These are phyloP conservation scores for Ustanciosporium gigantosporum DNA, from an alignment of 1,284 basidiomycete genomes.

Conservation along the genomic window DNA sequence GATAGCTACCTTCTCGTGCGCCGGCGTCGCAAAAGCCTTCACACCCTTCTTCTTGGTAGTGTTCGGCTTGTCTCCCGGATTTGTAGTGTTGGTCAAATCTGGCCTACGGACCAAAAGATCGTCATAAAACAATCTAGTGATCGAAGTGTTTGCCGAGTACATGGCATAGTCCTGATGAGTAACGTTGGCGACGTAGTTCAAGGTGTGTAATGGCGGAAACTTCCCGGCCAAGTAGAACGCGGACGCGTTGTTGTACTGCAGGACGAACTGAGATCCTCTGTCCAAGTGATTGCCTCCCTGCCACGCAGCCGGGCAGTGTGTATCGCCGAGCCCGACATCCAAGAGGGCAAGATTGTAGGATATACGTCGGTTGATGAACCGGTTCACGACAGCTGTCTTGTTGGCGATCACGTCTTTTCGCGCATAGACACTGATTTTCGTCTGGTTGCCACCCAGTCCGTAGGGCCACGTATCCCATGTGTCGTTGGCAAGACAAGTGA, in stretches of 20 bases:
- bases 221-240: constrained; percentile 22
- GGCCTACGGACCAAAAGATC: constrained; percentile 27
- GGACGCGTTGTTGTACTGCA: constrained; percentile 36
- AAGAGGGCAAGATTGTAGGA: constrained; percentile 44
- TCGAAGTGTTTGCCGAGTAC: constrained; percentile 32
- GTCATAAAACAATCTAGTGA: constrained; percentile 36
- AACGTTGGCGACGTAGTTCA: constrained; percentile 38
- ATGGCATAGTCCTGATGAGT: constrained; percentile 48
- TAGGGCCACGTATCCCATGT: constrained; percentile 54
- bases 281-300: constrained; percentile 56
- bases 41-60: constrained; percentile 9
- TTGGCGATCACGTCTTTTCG: constrained; percentile 19
- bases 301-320: constrained; percentile 36
- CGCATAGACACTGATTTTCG: constrained; percentile 29
- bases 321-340: constrained; percentile 40
- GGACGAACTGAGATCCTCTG: constrained; percentile 20
- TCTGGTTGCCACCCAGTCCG: constrained; percentile 46
- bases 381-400: constrained; percentile 35
- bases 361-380: constrained; percentile 39
- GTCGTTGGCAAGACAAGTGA: constrained; percentile 18
- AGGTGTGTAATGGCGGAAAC: constrained; percentile 37
- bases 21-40: constrained; percentile 52
- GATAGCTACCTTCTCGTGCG: constrained; percentile 49
- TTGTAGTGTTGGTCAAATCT: constrained; percentile 32
- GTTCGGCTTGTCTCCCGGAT: constrained; percentile 41